Conservation (phyloP, 2,329 filamentous ascomycete genomes). For the Teratosphaeria pseudoeucalypti region DNA sequence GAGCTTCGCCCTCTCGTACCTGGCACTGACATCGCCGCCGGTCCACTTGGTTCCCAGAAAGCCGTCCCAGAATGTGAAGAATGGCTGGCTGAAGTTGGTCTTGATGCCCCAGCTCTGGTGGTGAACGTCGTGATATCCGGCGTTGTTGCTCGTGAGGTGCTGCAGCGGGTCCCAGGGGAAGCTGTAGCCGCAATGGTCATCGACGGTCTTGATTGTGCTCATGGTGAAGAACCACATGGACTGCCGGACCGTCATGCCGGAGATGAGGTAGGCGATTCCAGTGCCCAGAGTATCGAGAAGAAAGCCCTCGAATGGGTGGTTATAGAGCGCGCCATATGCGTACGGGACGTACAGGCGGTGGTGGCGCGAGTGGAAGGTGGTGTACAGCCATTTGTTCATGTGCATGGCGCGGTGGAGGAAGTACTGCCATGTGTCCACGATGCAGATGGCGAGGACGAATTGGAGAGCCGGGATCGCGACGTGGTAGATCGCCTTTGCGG, state of each 20-base stretch:
- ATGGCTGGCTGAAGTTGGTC: constrained; percentile 71
- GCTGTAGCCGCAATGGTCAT: constrained; percentile 94
- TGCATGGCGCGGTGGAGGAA: constrained; percentile 96
- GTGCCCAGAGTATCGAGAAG: constrained; percentile 84
- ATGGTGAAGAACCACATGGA: constrained; percentile 81
- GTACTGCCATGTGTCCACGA: constrained; percentile 97
- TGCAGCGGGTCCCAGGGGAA: constrained; percentile 93
- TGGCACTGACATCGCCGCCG: constrained; percentile 51
- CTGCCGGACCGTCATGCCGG: constrained; percentile 74
- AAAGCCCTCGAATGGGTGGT: constrained; percentile 90
- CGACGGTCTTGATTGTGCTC: constrained; percentile 90
- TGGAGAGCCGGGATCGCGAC: constrained; percentile 65
- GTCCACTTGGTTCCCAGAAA: constrained; percentile 74
- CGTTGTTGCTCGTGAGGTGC: constrained; percentile 87
- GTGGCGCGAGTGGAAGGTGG: constrained; percentile 85
- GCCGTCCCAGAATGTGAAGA: constrained; percentile 92
- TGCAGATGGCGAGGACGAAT: constrained; percentile 59
- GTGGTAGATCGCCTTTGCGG: constrained; percentile 73
- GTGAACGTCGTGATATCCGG: constrained; percentile 93
- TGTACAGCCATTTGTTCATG: constrained; percentile 93
- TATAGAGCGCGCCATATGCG: constrained; percentile 93
- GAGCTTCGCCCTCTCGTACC: constrained; percentile 48
- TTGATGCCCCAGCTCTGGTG: constrained; percentile 99
- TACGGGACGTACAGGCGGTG: constrained; percentile 97
- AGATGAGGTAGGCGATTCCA: constrained; percentile 69